These are phyloP conservation scores for Hanseniaspora thailandica DNA, from an alignment of 805 yeast species.

Conservation along the genomic window DNA sequence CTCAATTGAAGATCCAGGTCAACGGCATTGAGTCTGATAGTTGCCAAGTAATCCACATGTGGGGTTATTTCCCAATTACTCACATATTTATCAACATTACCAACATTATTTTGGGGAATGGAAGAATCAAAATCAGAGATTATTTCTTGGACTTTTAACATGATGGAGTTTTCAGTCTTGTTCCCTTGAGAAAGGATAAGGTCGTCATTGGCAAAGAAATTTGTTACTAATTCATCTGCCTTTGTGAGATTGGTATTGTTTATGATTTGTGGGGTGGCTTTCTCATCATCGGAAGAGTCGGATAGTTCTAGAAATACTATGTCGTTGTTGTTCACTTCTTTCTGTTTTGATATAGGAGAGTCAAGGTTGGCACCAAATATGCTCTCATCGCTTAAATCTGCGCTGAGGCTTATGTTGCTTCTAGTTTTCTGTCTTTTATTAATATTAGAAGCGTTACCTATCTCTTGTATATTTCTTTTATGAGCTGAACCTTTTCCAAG, in stretches of 20 bases:
- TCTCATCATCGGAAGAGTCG: not conserved
- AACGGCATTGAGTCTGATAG: not conserved
- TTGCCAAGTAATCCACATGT: slow-evolving; percentile 5
- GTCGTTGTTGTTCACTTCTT: not conserved
- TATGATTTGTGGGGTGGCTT: not conserved
- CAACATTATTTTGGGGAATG: too few relatives aligned
- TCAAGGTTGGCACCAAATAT: not conserved
- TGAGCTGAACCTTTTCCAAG: too few relatives aligned
- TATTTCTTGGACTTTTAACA: not conserved
- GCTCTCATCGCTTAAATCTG: not conserved
- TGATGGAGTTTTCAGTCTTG: not conserved
- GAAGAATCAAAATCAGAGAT: not conserved
- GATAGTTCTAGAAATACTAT: not conserved
- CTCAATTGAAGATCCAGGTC: slow-evolving; percentile 6
- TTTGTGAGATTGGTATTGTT: not conserved
- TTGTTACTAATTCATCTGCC: not conserved
- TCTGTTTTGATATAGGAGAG: not conserved
- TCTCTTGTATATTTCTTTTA: too few relatives aligned
- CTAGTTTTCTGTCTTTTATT: too few relatives aligned
- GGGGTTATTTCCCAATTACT: slow-evolving; percentile 11
- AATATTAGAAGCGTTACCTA: too few relatives aligned
- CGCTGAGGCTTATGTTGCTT: not conserved
- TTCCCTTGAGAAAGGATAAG: not conserved
- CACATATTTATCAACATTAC: not conserved
- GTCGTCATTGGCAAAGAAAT: not conserved